Percentiles rank a stretch among this genome's conserved stretches.
Conservation (phyloP, 2,329 filamentous ascomycete genomes). For the Graphilbum fragrans region DNA sequence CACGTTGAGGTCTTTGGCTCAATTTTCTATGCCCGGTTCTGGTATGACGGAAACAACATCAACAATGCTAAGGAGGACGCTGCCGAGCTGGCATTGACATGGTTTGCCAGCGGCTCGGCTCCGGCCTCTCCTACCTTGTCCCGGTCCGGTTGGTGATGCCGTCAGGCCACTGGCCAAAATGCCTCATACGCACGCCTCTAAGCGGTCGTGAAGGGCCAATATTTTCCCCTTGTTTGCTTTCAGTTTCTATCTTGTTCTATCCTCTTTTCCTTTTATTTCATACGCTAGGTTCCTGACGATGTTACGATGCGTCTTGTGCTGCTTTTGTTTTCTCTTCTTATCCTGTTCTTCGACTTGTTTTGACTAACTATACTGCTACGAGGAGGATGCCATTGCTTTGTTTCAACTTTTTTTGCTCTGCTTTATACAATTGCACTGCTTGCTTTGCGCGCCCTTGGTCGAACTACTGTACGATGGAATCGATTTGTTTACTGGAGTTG, state of each 20-base stretch:
- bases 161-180: neutral
- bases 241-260: neutral
- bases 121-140: conserved; percentile 28
- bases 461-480: conserved; percentile 19
- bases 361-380: neutral
- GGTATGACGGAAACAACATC: conserved; percentile 83
- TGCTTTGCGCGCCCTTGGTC: conserved; percentile 12
- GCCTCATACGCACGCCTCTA: neutral
- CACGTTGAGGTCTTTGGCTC: conserved; percentile 59
- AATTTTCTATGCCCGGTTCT: conserved; percentile 62
- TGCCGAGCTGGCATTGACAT: conserved; percentile 65
- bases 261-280: neutral
- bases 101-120: conserved; percentile 29
- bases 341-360: neutral
- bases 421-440: conserved; percentile 14
- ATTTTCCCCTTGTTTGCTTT: too few relatives aligned
- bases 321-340: neutral
- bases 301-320: neutral
- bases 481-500: conserved; percentile 13
- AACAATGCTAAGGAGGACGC: conserved; percentile 85
- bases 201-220: too few relatives aligned
- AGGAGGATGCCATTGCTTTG: neutral
- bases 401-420: conserved; percentile 12
- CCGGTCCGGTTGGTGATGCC: conserved; percentile 9
- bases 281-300: too few relatives aligned